Evolutionary conservation across 2,329 filamentous ascomycete species (phyloP).

Genomic region (Colletotrichum melonis): DNA sequence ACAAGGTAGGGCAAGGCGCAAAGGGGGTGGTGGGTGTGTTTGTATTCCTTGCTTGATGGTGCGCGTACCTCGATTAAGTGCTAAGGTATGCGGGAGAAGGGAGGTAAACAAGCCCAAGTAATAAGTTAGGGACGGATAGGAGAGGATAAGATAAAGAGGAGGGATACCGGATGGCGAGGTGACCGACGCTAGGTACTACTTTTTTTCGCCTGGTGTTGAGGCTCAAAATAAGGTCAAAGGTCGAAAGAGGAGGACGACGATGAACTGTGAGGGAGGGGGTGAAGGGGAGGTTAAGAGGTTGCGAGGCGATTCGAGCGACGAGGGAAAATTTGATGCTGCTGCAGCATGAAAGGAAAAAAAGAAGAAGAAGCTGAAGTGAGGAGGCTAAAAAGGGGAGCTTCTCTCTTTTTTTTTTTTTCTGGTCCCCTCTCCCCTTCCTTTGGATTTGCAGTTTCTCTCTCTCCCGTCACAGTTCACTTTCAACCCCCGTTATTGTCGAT

Average conservation of each 20-base stretch:
- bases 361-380: slow-evolving; percentile 33
- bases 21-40: not conserved
- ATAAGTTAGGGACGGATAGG: not conserved
- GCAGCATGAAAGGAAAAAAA: slow-evolving; percentile 4
- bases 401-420: slow-evolving; percentile 12
- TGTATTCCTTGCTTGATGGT: not conserved
- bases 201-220: slow-evolving; percentile 16
- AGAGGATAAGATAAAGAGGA: not conserved
- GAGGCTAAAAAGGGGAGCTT: slow-evolving; percentile 35
- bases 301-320: slow-evolving; percentile 29
- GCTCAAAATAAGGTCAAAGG: not conserved
- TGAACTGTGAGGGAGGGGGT: slow-evolving; percentile 26
- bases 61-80: not conserved
- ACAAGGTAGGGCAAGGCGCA: not conserved
- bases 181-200: slow-evolving; percentile 3
- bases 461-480: slow-evolving; percentile 5
- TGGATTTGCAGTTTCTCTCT: slow-evolving; percentile 14
- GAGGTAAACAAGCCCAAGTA: not conserved
- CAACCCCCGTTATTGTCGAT: slow-evolving; percentile 10
- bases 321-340: slow-evolving; percentile 22
- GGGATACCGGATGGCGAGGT: not conserved
- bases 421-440: not conserved
- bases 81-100: not conserved
- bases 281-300: slow-evolving; percentile 28
- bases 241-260: slow-evolving; percentile 2